Percentiles rank a stretch among this genome's conserved stretches.
Conservation (phyloP, 1,284 basidiomycete genomes). For the Bondarzewia mesenterica region DNA sequence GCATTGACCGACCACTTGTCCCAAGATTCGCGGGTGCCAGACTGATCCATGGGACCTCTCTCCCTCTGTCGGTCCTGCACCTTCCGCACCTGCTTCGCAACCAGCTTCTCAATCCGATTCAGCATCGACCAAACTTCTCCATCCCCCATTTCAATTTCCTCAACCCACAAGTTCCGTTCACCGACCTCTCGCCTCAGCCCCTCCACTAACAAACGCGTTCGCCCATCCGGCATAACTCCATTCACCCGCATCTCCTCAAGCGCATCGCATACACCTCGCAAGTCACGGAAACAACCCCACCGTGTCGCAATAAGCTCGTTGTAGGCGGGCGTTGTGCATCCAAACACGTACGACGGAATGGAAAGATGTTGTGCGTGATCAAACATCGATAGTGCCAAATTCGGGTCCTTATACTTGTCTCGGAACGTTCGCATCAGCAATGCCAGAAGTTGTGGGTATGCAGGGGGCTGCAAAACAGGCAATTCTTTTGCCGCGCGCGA, state of each 20-base stretch:
- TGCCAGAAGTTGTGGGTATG: conserved; percentile 72
- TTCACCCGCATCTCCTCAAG: conserved; percentile 79
- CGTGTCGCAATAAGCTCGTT: conserved; percentile 77
- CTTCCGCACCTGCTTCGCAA: conserved; percentile 9
- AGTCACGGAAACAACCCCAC: conserved; percentile 77
- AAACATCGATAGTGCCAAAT: conserved; percentile 80
- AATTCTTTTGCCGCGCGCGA: conserved; percentile 18
- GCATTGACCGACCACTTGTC: neutral
- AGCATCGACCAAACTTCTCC: conserved; percentile 33
- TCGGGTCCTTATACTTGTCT: conserved; percentile 68
- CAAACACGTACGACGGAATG: conserved; percentile 74
- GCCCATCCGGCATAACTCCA: conserved; percentile 57
- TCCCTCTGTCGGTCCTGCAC: neutral
- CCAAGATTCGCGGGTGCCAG: neutral
- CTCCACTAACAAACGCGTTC: conserved; percentile 56
- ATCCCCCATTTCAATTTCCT: conserved; percentile 32
- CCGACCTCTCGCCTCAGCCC: conserved; percentile 60
- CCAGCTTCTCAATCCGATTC: conserved; percentile 29
- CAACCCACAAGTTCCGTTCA: conserved; percentile 39
- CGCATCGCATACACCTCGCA: conserved; percentile 62
- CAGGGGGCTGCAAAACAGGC: conserved; percentile 39
- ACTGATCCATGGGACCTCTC: no score
- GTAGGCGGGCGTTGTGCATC: conserved; percentile 79
- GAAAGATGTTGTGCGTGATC: conserved; percentile 67
- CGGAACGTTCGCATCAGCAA: conserved; percentile 70